Base-by-base conservation (phyloP, 345 rosid species). In the Cardamine resedifolia region DNA sequence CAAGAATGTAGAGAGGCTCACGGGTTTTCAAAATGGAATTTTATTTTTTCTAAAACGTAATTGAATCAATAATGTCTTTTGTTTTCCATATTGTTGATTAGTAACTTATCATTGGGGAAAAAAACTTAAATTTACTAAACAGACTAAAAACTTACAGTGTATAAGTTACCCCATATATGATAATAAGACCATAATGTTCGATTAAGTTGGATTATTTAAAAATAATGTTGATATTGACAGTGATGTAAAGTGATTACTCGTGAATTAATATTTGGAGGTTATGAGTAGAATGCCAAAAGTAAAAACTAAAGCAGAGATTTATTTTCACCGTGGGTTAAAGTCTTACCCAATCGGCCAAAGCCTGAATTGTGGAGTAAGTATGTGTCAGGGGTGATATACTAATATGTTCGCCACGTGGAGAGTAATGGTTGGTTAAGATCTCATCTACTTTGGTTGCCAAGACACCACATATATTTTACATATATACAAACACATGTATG, bases 1-100 rank as follows among this genome's bases (percentile, higher is more conserved):
- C 76, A 71, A 65, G 80, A 70, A 76, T 70, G 65, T 72, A 53
- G 70, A 73, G 77, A 62, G 64, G 44, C 72, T 76, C 79, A 77
- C 78, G 78, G 84, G 76, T 80, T 66, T 49, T 57, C 61, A 12
- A 38, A 34, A 38, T 58, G 71, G 66, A 58, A 59, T 47, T 62
- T 56, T 44, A 15, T 53, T 14, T 24, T 33, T 2, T 15, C n/a
- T 5, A 11, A 64, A 62, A 31, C 28, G 15, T 50, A 12, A 31
- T 10, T 43, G 45, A 51, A 43, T 39, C 7, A 69, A 28, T 51
- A 19, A n/a, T 59, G 7, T 48, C 20, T 28, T 55, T 44, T 45
- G 10, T 12, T 56, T 73, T 45, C 23, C 38, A 45, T 45, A 65
- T 45, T 45, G 64, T 34, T 45, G 69, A 28, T 56, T 52, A 26